Evolutionary conservation across 169 alveolate genomes (phyloP), one percentile per base, ranked within the genome.

Genomic region (Eimeria necatrix): DNA sequence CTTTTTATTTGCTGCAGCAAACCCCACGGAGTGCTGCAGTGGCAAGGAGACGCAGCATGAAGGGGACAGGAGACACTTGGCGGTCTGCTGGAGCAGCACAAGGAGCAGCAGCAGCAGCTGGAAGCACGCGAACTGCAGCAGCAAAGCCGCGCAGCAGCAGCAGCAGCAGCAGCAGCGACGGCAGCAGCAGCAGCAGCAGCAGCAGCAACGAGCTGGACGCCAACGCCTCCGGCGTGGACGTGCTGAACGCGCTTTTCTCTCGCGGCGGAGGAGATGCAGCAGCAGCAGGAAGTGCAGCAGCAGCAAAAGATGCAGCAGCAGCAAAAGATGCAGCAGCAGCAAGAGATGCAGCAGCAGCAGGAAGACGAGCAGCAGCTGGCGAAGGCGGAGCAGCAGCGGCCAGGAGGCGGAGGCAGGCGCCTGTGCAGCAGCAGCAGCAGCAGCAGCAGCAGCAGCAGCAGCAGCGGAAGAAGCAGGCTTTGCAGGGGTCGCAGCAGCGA

Each of bases 141-240:
- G n/a, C n/a, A n/a, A n/a, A n/a, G n/a, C n/a, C n/a, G n/a, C n/a
- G n/a, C n/a, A n/a, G n/a, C n/a, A n/a, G n/a, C n/a, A n/a, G n/a
- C n/a, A n/a, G n/a, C n/a, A n/a, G n/a, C n/a, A n/a, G n/a, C 73
- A 61, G 73, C 73, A 61, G 73, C 73, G n/a, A 26, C 73, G n/a
- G 73, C 73, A 61, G 73, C 73, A 61, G 73, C 73, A 61, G 73
- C 73, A 61, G 73, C 73, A 61, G 73, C 73, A 61, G 73, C 73
- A 61, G 73, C 73, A 61, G n/a, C n/a, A 7, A 7, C 4, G 73
- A 61, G 73, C 32, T 3, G 12, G 73, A 61, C 20, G 20, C 7
- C 20, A 7, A 53, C 4, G 73, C 4, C 4, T 61, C n/a, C n/a
- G 73, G 73, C 4, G 73, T 61, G 4, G 73, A 61, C n/a, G 12